Conservation (phyloP, 192 early-diverging fungal species). For the Backusella morwellensis region DNA sequence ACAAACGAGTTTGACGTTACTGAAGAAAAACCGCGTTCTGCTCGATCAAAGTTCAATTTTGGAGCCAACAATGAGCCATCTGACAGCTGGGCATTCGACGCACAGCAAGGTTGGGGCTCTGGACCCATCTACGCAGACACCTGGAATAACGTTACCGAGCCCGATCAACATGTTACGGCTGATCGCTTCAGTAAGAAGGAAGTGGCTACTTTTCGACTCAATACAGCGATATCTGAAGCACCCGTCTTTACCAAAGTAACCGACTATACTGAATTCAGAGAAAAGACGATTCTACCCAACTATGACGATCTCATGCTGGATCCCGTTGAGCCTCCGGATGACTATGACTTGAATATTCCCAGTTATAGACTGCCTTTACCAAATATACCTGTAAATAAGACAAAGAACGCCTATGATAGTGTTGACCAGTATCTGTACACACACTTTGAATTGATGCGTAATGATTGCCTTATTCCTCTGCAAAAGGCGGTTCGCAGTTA, state of each 20-base stretch:
- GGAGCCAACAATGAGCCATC: neutral
- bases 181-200: neutral
- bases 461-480: slow-evolving; percentile 52
- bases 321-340: neutral
- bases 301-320: slow-evolving; percentile 20
- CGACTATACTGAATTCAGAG: slow-evolving; percentile 19
- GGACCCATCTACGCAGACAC: slow-evolving; percentile 4
- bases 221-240: slow-evolving; percentile 14
- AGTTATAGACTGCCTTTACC: slow-evolving; percentile 17
- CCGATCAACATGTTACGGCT: neutral
- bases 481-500: slow-evolving; percentile 40
- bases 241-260: slow-evolving; percentile 18
- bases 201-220: neutral
- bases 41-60: slow-evolving; percentile 14
- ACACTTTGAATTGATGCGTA: slow-evolving; percentile 49
- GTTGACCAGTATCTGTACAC: slow-evolving; percentile 51
- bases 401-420: slow-evolving; percentile 38
- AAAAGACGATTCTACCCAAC: slow-evolving; percentile 18
- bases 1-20: slow-evolving; percentile 14
- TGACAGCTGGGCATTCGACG: neutral
- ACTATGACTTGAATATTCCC: neutral
- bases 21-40: neutral
- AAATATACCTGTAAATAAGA: slow-evolving; percentile 45
- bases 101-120: neutral
- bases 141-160: neutral